These are phyloP conservation scores for Globisporangium sylvaticum DNA, from an alignment of 352 stramenopile species.

Conservation along the genomic window DNA sequence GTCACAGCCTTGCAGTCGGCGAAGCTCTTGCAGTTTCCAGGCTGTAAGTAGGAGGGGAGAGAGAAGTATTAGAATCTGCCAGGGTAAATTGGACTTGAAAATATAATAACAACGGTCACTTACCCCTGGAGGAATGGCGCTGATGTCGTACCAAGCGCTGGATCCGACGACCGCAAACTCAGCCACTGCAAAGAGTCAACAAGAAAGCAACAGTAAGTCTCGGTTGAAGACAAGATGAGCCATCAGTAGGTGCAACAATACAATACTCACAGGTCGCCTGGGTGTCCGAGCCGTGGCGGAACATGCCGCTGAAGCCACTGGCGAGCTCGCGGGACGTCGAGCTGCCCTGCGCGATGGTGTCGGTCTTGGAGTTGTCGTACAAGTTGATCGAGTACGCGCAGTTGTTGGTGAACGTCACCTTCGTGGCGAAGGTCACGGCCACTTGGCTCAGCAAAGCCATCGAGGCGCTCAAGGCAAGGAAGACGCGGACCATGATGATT, in stretches of 20 bases:
- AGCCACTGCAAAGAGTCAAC: conserved; percentile 17
- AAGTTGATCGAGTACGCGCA: conserved; percentile 43
- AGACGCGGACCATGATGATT: conserved; percentile 36
- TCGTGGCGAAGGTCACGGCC: conserved; percentile 28
- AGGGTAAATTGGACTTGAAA: not conserved
- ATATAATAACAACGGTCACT: not conserved
- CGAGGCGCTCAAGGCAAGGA: conserved; percentile 33
- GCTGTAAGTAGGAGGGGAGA: not conserved
- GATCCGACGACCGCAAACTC: conserved; percentile 41
- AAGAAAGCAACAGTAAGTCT: not conserved
- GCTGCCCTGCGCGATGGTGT: conserved; percentile 32
- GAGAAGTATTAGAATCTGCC: not conserved
- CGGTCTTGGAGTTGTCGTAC: conserved; percentile 49
- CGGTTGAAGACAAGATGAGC: not conserved
- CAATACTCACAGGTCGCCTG: conserved; percentile 34
- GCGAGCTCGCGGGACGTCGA: conserved; percentile 32
- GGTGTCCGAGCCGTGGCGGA: conserved; percentile 38
- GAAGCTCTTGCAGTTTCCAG: conserved; percentile 47
- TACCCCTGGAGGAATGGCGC: conserved; percentile 40
- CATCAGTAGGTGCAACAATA: not conserved
- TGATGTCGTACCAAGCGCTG: conserved; percentile 60
- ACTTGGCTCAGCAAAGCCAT: conserved; percentile 26
- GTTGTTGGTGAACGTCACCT: conserved; percentile 51
- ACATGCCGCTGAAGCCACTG: conserved; percentile 55
- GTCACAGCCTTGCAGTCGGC: conserved; percentile 39